phyloP scores from a whole-genome alignment of 257 asterid species.

The Przewalskia tangutica region DNA sequence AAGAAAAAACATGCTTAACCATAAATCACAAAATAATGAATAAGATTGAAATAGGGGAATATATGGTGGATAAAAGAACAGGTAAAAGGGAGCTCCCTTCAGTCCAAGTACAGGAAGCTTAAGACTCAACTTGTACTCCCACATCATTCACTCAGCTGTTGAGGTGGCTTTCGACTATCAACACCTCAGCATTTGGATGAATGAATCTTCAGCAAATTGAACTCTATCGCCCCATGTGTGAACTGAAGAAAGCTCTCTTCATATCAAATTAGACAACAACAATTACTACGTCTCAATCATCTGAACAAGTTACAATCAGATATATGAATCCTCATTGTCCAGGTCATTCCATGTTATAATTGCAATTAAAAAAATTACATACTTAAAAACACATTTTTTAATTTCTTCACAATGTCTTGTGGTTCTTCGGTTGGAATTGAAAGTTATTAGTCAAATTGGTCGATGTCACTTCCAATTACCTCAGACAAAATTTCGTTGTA shows the following conservation, averaged over 20 bases:
- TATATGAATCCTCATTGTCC: neutral
- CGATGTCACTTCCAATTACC: no score
- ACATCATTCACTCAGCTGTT: constrained; percentile 71
- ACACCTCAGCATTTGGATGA: constrained; percentile 71
- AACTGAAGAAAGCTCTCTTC: constrained; percentile 97
- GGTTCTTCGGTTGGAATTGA: no score
- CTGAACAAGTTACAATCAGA: neutral
- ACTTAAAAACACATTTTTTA: no score
- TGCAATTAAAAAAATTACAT: no score
- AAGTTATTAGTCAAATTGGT: no score
- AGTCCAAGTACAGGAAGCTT: constrained; percentile 88
- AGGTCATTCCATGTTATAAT: neutral
- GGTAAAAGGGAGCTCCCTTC: constrained; percentile 97
- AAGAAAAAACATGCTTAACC: neutral
- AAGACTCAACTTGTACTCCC: constrained; percentile 70
- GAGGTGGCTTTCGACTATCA: constrained; percentile 12
- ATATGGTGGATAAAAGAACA: neutral
- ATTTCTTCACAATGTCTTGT: no score
- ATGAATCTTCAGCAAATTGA: constrained; percentile 96
- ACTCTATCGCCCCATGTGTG: constrained; percentile 58
- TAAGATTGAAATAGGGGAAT: no score
- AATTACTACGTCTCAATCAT: neutral
- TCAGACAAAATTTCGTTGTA: no score
- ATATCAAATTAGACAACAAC: neutral
- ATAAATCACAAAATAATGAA: no score